Evolutionary conservation across 1,284 basidiomycete genomes (phyloP).

Genomic region (Anthracocystis panici-leucophaei): DNA sequence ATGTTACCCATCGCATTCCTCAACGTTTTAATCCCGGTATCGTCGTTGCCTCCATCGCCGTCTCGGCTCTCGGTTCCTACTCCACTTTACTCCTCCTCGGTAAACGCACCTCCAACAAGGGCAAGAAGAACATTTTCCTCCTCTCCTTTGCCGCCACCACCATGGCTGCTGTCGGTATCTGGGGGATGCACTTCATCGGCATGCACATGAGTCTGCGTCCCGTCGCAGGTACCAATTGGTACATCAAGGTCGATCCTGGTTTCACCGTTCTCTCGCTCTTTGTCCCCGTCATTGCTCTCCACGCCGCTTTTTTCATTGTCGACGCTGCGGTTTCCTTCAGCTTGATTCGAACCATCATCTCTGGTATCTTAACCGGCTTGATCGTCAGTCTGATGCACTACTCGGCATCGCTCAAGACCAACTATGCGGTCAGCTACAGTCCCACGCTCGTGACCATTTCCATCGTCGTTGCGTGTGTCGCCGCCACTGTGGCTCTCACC

Average conservation of each 20-base stretch:
- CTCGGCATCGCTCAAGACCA: constrained; percentile 71
- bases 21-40: constrained; percentile 71
- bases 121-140: constrained; percentile 70
- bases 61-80: constrained; percentile 72
- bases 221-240: constrained; percentile 70
- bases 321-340: constrained; percentile 71
- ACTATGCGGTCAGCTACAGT: constrained; percentile 65
- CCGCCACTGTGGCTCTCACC: constrained; percentile 71
- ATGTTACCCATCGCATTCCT: constrained; percentile 69
- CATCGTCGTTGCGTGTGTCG: constrained; percentile 72
- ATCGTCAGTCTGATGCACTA: constrained; percentile 76
- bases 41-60: constrained; percentile 72
- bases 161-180: constrained; percentile 66
- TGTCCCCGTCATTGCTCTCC: constrained; percentile 71
- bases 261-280: constrained; percentile 73
- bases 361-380: constrained; percentile 82
- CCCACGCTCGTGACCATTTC: constrained; percentile 71
- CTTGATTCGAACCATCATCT: constrained; percentile 70
- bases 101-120: constrained; percentile 71
- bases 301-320: constrained; percentile 72
- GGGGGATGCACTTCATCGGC: constrained; percentile 72
- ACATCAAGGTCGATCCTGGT: constrained; percentile 70
- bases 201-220: constrained; percentile 71
- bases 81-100: constrained; percentile 72
- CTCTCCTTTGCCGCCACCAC: constrained; percentile 74